A percentile compares a stretch with the other conserved stretches of the same genome.
These are phyloP conservation scores for Plasmopara viticola DNA, from an alignment of 352 stramenopile species.

Conservation along the genomic window DNA sequence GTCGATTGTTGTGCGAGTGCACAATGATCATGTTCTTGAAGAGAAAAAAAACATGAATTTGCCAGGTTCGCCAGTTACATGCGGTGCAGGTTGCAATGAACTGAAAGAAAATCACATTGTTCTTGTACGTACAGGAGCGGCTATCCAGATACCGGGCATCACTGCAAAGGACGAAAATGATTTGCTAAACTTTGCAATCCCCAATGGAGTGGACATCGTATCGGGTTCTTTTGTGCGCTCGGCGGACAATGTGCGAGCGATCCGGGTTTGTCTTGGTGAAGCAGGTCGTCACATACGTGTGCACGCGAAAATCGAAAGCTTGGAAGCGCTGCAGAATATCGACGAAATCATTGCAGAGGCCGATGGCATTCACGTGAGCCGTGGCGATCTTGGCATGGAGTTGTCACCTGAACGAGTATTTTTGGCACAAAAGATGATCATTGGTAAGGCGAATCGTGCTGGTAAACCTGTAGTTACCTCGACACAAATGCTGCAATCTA, in stretches of 20 bases:
- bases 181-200: conserved; percentile 94
- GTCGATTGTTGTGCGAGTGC: conserved; percentile 64
- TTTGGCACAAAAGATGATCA: conserved; percentile 99
- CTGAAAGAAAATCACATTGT: conserved; percentile 1
- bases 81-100: conserved; percentile 3
- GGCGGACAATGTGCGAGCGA: conserved; percentile 91
- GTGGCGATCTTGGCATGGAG: conserved; percentile 99
- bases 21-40: conserved; percentile 88
- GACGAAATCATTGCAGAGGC: conserved; percentile 96
- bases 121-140: conserved; percentile 31
- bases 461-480: conserved; percentile 98
- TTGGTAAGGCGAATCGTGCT: conserved; percentile 92
- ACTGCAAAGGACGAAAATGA: conserved; percentile 93
- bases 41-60: conserved; percentile 98
- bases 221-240: conserved; percentile 99
- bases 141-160: conserved; percentile 89
- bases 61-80: conserved; percentile 46
- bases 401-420: conserved; percentile 97
- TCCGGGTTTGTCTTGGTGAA: conserved; percentile 79
- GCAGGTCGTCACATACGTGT: conserved; percentile 87
- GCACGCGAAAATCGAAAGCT: conserved; percentile 98
- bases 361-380: conserved; percentile 98
- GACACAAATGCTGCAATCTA: conserved; percentile 99
- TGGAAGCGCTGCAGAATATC: conserved; percentile 95
- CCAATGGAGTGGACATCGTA: conserved; percentile 97